Conservation (phyloP, 495 filamentous ascomycete species). For the Neurospora sp. region DNA sequence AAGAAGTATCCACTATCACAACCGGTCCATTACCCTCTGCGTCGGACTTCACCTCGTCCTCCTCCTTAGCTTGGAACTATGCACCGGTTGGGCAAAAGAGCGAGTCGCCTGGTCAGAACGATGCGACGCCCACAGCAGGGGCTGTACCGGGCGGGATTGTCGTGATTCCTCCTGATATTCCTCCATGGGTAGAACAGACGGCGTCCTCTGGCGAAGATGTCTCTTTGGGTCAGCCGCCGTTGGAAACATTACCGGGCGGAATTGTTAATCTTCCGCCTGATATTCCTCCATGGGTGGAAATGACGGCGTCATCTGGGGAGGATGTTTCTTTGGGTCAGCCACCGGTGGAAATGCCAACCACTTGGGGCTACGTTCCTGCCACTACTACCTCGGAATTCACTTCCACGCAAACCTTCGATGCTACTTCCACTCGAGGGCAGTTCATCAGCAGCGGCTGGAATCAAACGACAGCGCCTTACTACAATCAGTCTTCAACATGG, state of each 20-base stretch:
- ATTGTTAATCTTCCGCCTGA: not conserved
- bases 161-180: not conserved
- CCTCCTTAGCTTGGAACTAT: not conserved
- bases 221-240: not conserved
- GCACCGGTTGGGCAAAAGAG: not conserved
- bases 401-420: not conserved
- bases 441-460: not conserved
- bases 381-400: not conserved
- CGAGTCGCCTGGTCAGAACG: not conserved
- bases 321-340: not conserved
- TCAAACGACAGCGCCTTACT: not conserved
- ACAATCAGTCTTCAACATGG: constrained; percentile 6
- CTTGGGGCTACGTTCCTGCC: not conserved
- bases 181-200: not conserved
- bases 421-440: not conserved
- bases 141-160: not conserved
- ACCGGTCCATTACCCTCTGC: not conserved
- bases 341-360: not conserved
- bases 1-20: not conserved
- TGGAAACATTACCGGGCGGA: not conserved
- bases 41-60: not conserved
- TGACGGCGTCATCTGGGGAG: not conserved
- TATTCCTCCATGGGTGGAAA: not conserved
- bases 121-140: not conserved
- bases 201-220: not conserved